phyloP scores from a whole-genome alignment of 352 stramenopile genomes.

The Pythium folliculosum region DNA sequence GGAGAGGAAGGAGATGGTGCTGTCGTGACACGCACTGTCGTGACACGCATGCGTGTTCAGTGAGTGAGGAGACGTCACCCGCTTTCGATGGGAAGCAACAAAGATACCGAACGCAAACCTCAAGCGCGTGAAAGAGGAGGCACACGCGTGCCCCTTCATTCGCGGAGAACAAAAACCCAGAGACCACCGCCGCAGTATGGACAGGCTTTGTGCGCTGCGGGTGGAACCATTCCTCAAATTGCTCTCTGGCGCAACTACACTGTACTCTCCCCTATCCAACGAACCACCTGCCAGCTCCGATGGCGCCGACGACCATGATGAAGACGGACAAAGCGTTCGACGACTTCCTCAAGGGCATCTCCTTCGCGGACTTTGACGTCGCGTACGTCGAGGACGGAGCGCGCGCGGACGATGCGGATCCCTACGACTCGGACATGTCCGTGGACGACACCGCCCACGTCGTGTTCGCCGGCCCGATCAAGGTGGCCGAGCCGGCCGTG shows the following conservation, averaged over 20 bases:
- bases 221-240: conserved; percentile 5
- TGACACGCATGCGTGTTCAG: conserved; percentile 3
- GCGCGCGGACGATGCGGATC: neutral
- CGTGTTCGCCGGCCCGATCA: conserved; percentile 4
- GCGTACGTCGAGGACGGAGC: neutral
- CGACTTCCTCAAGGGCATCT: conserved; percentile 24
- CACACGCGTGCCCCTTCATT: neutral
- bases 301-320: conserved; percentile 8
- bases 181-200: no score
- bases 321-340: conserved; percentile 19
- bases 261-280: neutral
- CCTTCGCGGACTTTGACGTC: conserved; percentile 20
- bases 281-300: neutral
- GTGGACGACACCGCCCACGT: neutral
- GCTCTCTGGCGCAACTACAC: conserved; percentile 8
- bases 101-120: neutral
- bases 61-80: neutral
- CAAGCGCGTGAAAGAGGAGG: neutral
- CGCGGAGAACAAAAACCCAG: neutral
- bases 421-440: neutral
- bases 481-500: conserved; percentile 1
- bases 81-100: conserved; percentile 2
- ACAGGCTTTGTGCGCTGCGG: no score
- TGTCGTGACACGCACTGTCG: neutral
- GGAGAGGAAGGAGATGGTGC: neutral